phyloP scores from a whole-genome alignment of 768 basidiomycete species.

The Exsudoporus frostii region DNA sequence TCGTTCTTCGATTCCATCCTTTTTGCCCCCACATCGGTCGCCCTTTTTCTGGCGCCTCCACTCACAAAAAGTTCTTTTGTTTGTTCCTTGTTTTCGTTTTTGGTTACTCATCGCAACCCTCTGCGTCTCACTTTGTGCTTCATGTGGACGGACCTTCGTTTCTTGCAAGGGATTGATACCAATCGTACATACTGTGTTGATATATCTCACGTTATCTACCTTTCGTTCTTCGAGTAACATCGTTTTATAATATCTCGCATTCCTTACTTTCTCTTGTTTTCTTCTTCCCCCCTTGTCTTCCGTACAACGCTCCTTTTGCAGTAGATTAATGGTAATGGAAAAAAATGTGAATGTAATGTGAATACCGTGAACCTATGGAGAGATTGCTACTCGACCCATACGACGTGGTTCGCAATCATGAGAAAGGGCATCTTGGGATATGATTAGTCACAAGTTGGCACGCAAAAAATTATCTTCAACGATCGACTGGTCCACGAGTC shows the following conservation, averaged over 20 bases:
- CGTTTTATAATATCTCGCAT: background rate
- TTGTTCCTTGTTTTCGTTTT: background rate
- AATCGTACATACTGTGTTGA: slow-evolving; percentile 7
- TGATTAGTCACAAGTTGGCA: too few species aligned
- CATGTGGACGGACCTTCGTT: slow-evolving; percentile 1
- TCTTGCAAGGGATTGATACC: slow-evolving; percentile 19
- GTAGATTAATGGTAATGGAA: slow-evolving; percentile 8
- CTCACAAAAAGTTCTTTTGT: slow-evolving; percentile 1
- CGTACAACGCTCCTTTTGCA: slow-evolving; percentile 1
- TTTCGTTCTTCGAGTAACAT: background rate
- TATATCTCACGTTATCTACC: background rate
- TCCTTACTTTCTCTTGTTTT: background rate
- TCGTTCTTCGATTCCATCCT: slow-evolving; percentile 5
- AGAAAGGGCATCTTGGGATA: too few species aligned
- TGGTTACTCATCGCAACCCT: background rate
- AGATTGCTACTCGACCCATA: background rate
- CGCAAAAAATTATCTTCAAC: too few species aligned
- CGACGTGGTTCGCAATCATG: background rate
- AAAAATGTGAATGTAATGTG: background rate
- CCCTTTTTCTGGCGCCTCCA: too few species aligned
- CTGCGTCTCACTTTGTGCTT: slow-evolving; percentile 1
- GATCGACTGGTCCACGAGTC: too few species aligned
- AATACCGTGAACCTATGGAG: background rate
- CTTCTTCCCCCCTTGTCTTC: background rate
- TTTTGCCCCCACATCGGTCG: background rate